Evolutionary conservation across 805 yeast genomes (phyloP).

Genomic region (Cyberlindnera xylosilytica): DNA sequence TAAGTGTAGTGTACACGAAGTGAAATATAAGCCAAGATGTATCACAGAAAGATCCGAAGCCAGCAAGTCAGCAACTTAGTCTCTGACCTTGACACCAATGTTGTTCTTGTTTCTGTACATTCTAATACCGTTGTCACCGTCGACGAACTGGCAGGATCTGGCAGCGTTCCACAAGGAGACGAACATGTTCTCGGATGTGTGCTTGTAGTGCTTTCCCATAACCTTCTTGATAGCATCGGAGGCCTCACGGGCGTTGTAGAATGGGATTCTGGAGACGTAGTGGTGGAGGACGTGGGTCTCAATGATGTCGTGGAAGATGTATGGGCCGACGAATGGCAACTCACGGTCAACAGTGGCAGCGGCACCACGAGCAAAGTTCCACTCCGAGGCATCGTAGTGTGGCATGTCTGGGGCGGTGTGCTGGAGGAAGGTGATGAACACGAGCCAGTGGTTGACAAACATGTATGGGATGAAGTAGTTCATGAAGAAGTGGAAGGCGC

Average conservation of each 20-base stretch:
- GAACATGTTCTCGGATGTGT: constrained; percentile 60
- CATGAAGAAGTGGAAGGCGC: constrained; percentile 47
- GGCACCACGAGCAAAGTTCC: constrained; percentile 67
- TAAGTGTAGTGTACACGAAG: background rate
- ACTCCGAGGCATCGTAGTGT: constrained; percentile 51
- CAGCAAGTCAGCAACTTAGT: too few species aligned
- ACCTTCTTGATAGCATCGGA: constrained; percentile 76
- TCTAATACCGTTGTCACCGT: constrained; percentile 61
- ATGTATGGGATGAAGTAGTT: constrained; percentile 59
- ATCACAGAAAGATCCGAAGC: too few species aligned
- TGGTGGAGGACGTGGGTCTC: constrained; percentile 91
- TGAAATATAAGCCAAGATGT: too few species aligned
- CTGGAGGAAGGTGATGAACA: constrained; percentile 58
- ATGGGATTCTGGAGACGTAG: constrained; percentile 79
- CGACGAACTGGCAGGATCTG: constrained; percentile 70
- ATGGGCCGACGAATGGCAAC: constrained; percentile 58
- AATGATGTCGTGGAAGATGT: constrained; percentile 83
- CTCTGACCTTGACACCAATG: constrained; percentile 35
- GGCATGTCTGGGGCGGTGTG: constrained; percentile 61
- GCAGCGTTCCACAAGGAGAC: constrained; percentile 51
- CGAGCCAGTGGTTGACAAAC: constrained; percentile 65
- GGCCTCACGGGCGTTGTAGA: constrained; percentile 79
- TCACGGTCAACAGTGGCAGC: constrained; percentile 64
- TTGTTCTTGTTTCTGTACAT: constrained; percentile 62
- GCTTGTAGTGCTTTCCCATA: constrained; percentile 77